Base-by-base conservation (phyloP, 2,329 filamentous ascomycete species). In the Alternaria conjuncta region DNA sequence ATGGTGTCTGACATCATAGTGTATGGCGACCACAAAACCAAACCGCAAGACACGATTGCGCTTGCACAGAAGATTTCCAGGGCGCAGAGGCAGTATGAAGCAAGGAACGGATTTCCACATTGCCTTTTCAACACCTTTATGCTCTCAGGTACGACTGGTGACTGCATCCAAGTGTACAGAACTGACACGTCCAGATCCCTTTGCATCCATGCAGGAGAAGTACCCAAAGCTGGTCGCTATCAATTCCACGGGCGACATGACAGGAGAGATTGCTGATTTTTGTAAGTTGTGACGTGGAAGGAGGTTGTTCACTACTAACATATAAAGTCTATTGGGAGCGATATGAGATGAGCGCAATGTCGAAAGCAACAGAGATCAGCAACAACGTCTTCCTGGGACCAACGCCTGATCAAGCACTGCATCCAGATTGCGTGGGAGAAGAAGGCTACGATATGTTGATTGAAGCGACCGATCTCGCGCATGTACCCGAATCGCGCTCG, bases 291-390 rank as follows among this genome's bases (percentile, higher is more conserved):
- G 2, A 2, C 2, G 25, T 4, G 3, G 12, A 11, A 15, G 13
- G 23, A 6, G 18, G 5, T n/a, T 4, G 5, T 6, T 23, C 21
- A 23, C 5, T 23, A 6, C 21, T 23, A 6, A 23, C 21, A 23
- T 23, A 23, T 6, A 23, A 23, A 23, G 85, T 93, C 76, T 90
- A 92, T 71, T 93, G 93, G 82, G 96, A 99, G 79, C 87, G 94
- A 61, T 81, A 88, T 54, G 96, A 99, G 82, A 98, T 99, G 95
- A 94, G 92, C 79, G 86, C 86, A 63, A 97, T 98, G 95, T 94
- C 95, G 11, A 89, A 89, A 72, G 91, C 94, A 4, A 94, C 94
- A 0, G 92, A 97, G 78, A 97, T 98, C 66, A 90, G 92, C 57
- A 86, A 88, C 69, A 97, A 97, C 75, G 93, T 98, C 25, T 98